Evolutionary conservation across 805 yeast genomes (phyloP), one percentile per base, ranked within the genome.

Genomic region (Tetrapisispora fleetii): DNA sequence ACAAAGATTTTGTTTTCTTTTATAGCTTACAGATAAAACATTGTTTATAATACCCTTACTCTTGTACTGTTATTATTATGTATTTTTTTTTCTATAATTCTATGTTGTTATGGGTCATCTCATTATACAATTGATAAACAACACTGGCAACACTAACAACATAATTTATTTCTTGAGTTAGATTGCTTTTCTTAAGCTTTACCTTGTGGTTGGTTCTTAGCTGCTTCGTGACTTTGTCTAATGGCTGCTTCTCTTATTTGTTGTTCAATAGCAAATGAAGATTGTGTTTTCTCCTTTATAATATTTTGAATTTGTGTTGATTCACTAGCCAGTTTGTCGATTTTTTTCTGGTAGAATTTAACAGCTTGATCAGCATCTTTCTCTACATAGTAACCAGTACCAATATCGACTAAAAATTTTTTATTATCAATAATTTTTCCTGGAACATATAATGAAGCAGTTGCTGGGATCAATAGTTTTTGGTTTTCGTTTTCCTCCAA

Each of bases 361-460:
- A 78, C 71, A 1, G 96, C 83, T 43, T 85, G 88, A 8, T 70
- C 69, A 0, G 79, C 77, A 44, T 66, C 66, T 67, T 93, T 93
- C 62, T 88, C 96, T 17, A 89, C 90, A 62, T 77, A 93, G 63
- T 93, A 93, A 2, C 98, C 98, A 0, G 99, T 93, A 35, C 99
- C 99, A 24, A 93, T 82, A 62, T 93, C 99, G 10, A 93, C 96
- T 63, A 93, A 72, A 58, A 83, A 93, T 50, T 76, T 80, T 51
- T 81, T 76, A 46, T 75, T 75, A 50, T 83, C 79, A 40, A 74
- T 72, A 46, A 86, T 75, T 47, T 72, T 77, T 2, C 98, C 99
- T 4, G 96, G 95, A 27, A 93, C 83, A 56, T 93, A 93, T 38
- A 93, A 70, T 0, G 96, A 87, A 18, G 89, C 75, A 0, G 98